These are phyloP conservation scores for Micractinium conductrix DNA, from an alignment of 139 green algal species.

Conservation along the genomic window DNA sequence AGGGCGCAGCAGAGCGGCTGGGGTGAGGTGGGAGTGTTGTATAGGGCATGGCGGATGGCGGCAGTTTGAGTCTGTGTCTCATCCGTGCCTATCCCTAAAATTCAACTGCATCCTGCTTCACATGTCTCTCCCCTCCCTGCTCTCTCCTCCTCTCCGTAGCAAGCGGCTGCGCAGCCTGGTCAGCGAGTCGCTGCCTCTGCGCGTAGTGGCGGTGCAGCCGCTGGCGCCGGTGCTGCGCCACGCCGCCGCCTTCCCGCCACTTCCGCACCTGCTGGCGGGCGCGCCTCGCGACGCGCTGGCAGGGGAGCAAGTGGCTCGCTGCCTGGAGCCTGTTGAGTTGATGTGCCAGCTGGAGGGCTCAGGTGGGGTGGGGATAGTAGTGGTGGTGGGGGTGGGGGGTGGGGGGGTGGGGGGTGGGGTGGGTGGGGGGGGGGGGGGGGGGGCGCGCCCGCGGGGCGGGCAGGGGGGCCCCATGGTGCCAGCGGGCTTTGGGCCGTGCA, in stretches of 20 bases:
- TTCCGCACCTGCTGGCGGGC: slow-evolving; percentile 71
- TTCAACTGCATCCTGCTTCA: not conserved
- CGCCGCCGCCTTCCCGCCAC: slow-evolving; percentile 69
- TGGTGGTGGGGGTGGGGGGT: too few relatives aligned
- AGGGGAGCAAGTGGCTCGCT: slow-evolving; percentile 50
- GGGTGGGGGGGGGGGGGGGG: too few relatives aligned
- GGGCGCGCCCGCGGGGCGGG: too few relatives aligned
- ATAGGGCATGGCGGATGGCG: not conserved
- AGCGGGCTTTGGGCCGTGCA: too few relatives aligned
- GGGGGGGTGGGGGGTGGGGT: too few relatives aligned
- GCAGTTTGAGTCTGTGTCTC: too few relatives aligned
- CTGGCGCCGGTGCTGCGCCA: slow-evolving; percentile 59
- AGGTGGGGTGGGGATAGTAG: too few relatives aligned
- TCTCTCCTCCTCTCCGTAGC: not conserved
- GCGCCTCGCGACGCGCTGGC: slow-evolving; percentile 24
- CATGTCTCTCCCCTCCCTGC: not conserved
- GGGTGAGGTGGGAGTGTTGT: not conserved
- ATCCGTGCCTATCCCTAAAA: too few relatives aligned
- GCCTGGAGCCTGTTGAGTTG: slow-evolving; percentile 73
- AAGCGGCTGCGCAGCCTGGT: slow-evolving; percentile 76
- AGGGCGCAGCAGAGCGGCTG: slow-evolving; percentile 70
- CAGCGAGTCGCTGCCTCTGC: slow-evolving; percentile 46
- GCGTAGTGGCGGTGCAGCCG: slow-evolving; percentile 68
- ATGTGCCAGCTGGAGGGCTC: slow-evolving; percentile 83
- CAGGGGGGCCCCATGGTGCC: too few relatives aligned